These are phyloP conservation scores for Lactifluus echinatus DNA, from an alignment of 768 basidiomycete genomes.

Conservation along the genomic window DNA sequence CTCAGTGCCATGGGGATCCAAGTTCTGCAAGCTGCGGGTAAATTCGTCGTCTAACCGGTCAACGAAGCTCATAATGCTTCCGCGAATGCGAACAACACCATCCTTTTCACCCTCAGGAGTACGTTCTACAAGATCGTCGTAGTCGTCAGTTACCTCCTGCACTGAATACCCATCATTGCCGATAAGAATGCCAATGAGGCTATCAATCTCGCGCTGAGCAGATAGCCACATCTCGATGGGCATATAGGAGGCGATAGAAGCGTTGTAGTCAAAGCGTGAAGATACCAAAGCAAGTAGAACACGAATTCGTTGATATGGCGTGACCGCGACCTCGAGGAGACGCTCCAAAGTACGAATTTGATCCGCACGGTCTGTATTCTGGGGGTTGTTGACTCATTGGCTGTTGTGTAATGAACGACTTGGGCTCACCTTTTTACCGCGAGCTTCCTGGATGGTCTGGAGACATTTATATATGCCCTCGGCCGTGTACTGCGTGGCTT, in stretches of 20 bases:
- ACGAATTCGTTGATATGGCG: conserved; percentile 88
- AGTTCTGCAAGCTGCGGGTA: conserved; percentile 93
- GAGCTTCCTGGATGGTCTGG: conserved; percentile 83
- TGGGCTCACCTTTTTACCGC: conserved; percentile 81
- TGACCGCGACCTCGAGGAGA: conserved; percentile 75
- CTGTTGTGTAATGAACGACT: background rate
- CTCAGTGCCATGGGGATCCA: conserved; percentile 98
- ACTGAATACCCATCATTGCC: conserved; percentile 69
- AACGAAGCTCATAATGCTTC: conserved; percentile 92
- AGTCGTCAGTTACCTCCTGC: conserved; percentile 81
- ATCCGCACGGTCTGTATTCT: conserved; percentile 96
- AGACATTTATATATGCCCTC: conserved; percentile 90
- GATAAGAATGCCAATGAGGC: conserved; percentile 72
- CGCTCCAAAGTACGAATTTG: conserved; percentile 89
- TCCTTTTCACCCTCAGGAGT: conserved; percentile 60
- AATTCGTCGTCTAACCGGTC: conserved; percentile 98
- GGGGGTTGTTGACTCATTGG: background rate
- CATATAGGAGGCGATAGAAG: conserved; percentile 79
- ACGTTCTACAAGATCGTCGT: conserved; percentile 84
- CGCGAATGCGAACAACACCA: conserved; percentile 79
- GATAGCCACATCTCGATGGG: conserved; percentile 85
- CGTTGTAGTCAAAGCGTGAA: conserved; percentile 95
- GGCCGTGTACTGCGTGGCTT: conserved; percentile 68
- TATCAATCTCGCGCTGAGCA: conserved; percentile 83
- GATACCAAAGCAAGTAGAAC: conserved; percentile 91